A percentile compares a stretch with the other conserved stretches of the same genome.
Evolutionary conservation across 768 basidiomycete species (phyloP).

Genomic region (Grammothele lineata): DNA sequence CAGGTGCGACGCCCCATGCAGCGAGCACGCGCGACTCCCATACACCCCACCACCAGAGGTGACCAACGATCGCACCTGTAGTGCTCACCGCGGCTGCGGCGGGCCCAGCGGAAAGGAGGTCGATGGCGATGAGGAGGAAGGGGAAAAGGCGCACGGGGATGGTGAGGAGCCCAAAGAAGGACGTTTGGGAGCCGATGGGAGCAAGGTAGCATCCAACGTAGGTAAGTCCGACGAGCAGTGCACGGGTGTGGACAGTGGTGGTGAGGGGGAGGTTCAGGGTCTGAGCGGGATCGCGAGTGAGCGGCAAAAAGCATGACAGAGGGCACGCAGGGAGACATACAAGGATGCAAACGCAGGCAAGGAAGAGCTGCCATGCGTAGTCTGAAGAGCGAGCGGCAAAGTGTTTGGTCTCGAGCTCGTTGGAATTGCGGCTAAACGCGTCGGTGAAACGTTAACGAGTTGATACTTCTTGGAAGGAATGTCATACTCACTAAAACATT

Average conservation of each 20-base stretch:
- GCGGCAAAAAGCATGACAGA: too few species aligned
- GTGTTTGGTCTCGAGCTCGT: conserved; percentile 58
- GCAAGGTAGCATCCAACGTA: conserved; percentile 69
- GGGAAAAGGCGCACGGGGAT: conserved; percentile 72
- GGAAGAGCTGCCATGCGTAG: conserved; percentile 68
- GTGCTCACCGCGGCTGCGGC: conserved; percentile 49
- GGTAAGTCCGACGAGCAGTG: conserved; percentile 61
- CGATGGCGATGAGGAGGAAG: conserved; percentile 68
- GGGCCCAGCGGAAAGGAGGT: conserved; percentile 62
- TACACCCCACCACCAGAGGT: conserved; percentile 76
- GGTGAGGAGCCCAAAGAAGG: conserved; percentile 74
- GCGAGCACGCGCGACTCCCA: conserved; percentile 44
- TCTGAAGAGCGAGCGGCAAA: conserved; percentile 64
- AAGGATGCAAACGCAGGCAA: conserved; percentile 52
- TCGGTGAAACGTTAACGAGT: not conserved
- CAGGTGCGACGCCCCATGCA: too few species aligned
- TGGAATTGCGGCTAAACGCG: conserved; percentile 65
- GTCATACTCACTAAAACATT: conserved; percentile 59
- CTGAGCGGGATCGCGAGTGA: too few species aligned
- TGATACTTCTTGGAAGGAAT: too few species aligned
- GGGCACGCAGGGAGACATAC: conserved; percentile 36
- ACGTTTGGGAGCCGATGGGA: conserved; percentile 62
- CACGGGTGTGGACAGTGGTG: conserved; percentile 48
- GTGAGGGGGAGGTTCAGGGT: conserved; percentile 49
- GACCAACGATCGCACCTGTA: conserved; percentile 72